Evolutionary conservation across 1,139 yeast species (phyloP), one percentile per base, ranked within the genome.

Genomic region (Williopsis jadinii): DNA sequence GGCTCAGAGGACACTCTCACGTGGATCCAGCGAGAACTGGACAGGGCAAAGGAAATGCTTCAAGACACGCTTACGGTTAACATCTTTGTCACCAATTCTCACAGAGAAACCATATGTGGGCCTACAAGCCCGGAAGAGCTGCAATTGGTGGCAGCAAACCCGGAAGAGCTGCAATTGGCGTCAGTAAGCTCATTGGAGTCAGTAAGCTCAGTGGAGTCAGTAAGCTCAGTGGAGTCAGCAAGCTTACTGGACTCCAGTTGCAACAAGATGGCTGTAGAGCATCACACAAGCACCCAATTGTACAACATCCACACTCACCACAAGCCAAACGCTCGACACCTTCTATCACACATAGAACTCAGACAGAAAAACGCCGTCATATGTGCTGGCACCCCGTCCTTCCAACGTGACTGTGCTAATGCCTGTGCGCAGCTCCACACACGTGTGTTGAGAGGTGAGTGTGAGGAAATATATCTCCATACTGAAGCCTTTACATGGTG

Each of bases 401-500:
- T 75, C 61, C 73, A 70, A 51, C 39, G 54, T 11, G 63, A 64
- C 11, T 73, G 71, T 14, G 69, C 77, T 24, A 60, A 60, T 35
- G 63, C 66, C 0, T 73, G 68, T 4, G 71, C 84, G 1, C 12
- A 46, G 11, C 40, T 67, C 4, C 74, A 69, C 45, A 51, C 43
- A 5, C 41, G 45, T n/a, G 60, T 64, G 3, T 36, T 48, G 6
- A 41, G 38, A 33, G 42, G 44, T 2, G 46, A 54, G 3, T 55
- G 64, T 11, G 63, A 69, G 36, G 84, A 79, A 54, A 64, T 79
- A 10, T 76, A 65, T 48, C 58, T 79, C 37, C 84, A 79, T 48
- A 73, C 80, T 1, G 84, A 79, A 50, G 58, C 71, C 28, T 79
- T 75, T 55, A 79, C 79, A 0, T 78, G 81, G 81, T 77, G 24